Evolutionary conservation across 805 yeast genomes (phyloP).

Genomic region (Helenozyma rhizophorensis): DNA sequence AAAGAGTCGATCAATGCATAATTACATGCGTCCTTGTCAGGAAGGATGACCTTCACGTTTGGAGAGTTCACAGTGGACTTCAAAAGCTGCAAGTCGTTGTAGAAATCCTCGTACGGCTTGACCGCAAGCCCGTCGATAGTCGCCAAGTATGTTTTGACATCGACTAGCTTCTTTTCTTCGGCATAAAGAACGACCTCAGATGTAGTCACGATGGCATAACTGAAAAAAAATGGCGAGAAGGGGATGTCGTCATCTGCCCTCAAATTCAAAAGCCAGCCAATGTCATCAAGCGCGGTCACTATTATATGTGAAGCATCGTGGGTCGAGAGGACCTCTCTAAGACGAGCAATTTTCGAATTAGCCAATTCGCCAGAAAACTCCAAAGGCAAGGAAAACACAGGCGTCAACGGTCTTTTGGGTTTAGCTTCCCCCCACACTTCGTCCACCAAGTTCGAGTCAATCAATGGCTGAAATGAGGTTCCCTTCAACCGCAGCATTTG

Average conservation of each 20-base stretch:
- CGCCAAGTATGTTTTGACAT: slow-evolving; percentile 24
- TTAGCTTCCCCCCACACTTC: slow-evolving; percentile 33
- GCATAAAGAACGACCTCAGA: slow-evolving; percentile 48
- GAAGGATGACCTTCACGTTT: slow-evolving; percentile 24
- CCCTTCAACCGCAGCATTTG: slow-evolving; percentile 18
- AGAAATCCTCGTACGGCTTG: slow-evolving; percentile 53
- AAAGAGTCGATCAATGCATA: slow-evolving; percentile 28
- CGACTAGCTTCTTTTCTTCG: slow-evolving; percentile 41
- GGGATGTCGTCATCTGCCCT: slow-evolving; percentile 75
- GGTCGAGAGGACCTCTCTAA: slow-evolving; percentile 27
- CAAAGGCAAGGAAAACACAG: slow-evolving; percentile 26
- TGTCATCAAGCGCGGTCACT: slow-evolving; percentile 76
- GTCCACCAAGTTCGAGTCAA: slow-evolving; percentile 32
- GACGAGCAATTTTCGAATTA: slow-evolving; percentile 24
- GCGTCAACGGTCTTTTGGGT: slow-evolving; percentile 31
- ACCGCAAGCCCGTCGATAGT: slow-evolving; percentile 31
- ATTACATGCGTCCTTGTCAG: slow-evolving; percentile 25
- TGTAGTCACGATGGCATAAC: slow-evolving; percentile 44
- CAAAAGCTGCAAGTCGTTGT: slow-evolving; percentile 45
- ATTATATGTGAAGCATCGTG: slow-evolving; percentile 37
- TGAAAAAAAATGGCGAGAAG: slow-evolving; percentile 82
- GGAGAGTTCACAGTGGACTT: slow-evolving; percentile 16
- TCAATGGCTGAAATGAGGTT: slow-evolving; percentile 28
- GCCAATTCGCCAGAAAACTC: slow-evolving; percentile 33
- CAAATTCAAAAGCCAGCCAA: slow-evolving; percentile 86